Evolutionary conservation across 768 basidiomycete species (phyloP).

Genomic region (Amylocystis lapponica): DNA sequence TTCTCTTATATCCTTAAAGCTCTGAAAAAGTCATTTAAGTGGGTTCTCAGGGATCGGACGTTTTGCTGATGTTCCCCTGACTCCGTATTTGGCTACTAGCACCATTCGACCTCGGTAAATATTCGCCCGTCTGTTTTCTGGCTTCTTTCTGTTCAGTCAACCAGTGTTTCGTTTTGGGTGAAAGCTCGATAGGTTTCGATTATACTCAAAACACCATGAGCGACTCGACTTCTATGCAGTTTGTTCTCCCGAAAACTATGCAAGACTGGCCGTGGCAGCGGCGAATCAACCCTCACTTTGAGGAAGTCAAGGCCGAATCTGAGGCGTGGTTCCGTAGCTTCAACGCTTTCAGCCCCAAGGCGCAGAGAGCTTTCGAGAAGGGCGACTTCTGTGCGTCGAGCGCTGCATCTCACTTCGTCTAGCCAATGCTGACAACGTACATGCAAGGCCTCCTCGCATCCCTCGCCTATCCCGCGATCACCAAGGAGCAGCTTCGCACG

Average conservation of each 20-base stretch:
- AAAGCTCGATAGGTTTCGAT: too few species aligned
- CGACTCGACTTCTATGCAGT: too few species aligned
- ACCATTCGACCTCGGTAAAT: too few species aligned
- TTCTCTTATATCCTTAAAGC: too few species aligned
- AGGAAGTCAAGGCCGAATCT: slow-evolving; percentile 21
- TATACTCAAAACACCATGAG: too few species aligned
- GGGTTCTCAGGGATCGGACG: too few species aligned
- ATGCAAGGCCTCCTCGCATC: slow-evolving; percentile 2
- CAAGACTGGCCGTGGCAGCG: slow-evolving; percentile 27
- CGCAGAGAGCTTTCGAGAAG: slow-evolving; percentile 22
- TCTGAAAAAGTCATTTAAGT: too few species aligned
- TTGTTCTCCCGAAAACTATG: slow-evolving; percentile 25
- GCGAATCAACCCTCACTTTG: slow-evolving; percentile 22
- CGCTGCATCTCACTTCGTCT: background rate
- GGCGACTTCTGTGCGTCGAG: slow-evolving; percentile 16
- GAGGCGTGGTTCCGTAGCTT: slow-evolving; percentile 23
- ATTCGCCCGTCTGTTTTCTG: too few species aligned
- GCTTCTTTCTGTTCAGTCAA: too few species aligned
- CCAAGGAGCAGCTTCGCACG: slow-evolving; percentile 5
- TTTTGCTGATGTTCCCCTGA: too few species aligned
- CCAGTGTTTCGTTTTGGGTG: too few species aligned
- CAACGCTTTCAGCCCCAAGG: slow-evolving; percentile 19
- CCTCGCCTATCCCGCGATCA: slow-evolving; percentile 8
- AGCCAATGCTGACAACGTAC: background rate
- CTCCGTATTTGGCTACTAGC: too few species aligned